These are phyloP conservation scores for Inga oerstediana DNA, from an alignment of 306 rosid species.

Conservation along the genomic window DNA sequence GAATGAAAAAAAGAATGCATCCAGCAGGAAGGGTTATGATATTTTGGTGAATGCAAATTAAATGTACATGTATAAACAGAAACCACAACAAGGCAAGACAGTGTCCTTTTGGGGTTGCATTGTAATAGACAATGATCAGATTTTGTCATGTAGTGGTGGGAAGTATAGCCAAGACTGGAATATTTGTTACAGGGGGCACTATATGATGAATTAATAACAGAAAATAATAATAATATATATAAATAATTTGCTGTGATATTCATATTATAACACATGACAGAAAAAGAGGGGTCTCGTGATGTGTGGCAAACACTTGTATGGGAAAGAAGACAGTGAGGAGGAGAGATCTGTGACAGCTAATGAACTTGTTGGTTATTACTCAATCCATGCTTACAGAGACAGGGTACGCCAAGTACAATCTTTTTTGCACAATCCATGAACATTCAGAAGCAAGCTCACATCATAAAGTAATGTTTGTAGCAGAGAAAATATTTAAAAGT, in stretches of 20 bases:
- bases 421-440: constrained; percentile 4
- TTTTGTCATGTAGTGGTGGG: constrained; percentile 8
- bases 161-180: constrained; percentile 1
- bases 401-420: constrained; percentile 21
- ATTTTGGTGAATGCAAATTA: not conserved
- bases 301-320: not conserved
- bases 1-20: no score
- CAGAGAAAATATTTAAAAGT: not conserved
- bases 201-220: not conserved
- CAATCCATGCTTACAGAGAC: not conserved
- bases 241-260: not conserved
- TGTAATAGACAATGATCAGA: not conserved
- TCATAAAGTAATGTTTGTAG: not conserved
- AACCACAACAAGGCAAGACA: not conserved
- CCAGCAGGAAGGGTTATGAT: not conserved
- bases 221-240: not conserved
- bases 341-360: constrained; percentile 10
- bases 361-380: constrained; percentile 5
- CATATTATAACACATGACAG: constrained; percentile 10
- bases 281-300: not conserved
- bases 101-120: not conserved
- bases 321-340: not conserved
- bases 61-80: not conserved
- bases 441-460: not conserved
- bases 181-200: not conserved